Evolutionary conservation across 371 early-diverging fungal species (phyloP).

Genomic region (Chytridium lagenaria): DNA sequence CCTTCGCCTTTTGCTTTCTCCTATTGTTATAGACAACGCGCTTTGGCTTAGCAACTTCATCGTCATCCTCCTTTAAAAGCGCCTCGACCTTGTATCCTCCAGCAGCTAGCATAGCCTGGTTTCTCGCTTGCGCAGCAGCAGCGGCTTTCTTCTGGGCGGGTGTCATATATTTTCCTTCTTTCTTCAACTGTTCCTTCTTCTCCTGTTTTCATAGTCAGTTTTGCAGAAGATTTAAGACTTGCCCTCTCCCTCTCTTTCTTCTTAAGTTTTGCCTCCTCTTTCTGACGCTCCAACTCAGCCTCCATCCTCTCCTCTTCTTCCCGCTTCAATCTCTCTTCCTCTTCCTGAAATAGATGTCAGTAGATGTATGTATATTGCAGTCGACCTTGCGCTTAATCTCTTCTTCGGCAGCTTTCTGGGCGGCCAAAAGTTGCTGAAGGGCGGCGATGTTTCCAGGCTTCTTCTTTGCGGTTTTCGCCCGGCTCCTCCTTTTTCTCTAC

Average conservation of each 20-base stretch:
- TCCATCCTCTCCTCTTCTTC: slow-evolving; percentile 54
- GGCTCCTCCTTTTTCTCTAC: too few relatives aligned
- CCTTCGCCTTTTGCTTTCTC: slow-evolving; percentile 54
- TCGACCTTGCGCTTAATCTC: slow-evolving; percentile 47
- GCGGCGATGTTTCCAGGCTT: slow-evolving; percentile 65
- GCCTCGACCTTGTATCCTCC: slow-evolving; percentile 78
- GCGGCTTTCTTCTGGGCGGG: slow-evolving; percentile 92
- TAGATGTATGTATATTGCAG: neutral
- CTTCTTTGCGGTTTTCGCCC: slow-evolving; percentile 30
- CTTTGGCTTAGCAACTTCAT: slow-evolving; percentile 49
- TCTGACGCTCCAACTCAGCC: slow-evolving; percentile 62
- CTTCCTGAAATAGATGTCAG: slow-evolving; percentile 47
- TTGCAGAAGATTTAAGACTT: slow-evolving; percentile 38
- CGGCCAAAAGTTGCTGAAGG: slow-evolving; percentile 70
- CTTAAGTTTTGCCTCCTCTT: slow-evolving; percentile 67
- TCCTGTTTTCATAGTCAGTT: slow-evolving; percentile 39
- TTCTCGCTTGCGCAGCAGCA: slow-evolving; percentile 71
- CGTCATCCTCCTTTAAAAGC: slow-evolving; percentile 52
- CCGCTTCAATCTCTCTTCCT: slow-evolving; percentile 58
- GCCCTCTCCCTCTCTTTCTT: slow-evolving; percentile 77
- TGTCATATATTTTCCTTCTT: slow-evolving; percentile 90
- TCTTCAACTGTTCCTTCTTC: slow-evolving; percentile 85
- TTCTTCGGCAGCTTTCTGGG: slow-evolving; percentile 66
- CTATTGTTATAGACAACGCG: slow-evolving; percentile 64
- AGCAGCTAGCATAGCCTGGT: slow-evolving; percentile 79